These are phyloP conservation scores for bread wheat (Triticum aestivum) DNA, from an alignment of 176 grass and related monocot genomes.

Conservation along the genomic window IWGSC_CS_RefSeq_v2.1 NC_057812.1:424219830-424220329, in stretches of 20 bases:
- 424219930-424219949: constrained; percentile 47
- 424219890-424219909: not conserved
- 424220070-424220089: too few relatives aligned
- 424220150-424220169: too few relatives aligned
- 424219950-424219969: constrained; percentile 18
- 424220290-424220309: not conserved
- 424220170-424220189: too few relatives aligned
- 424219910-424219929: constrained; percentile 32
- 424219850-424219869: not conserved
- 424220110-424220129: too few relatives aligned
- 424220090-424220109: too few relatives aligned
- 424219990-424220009: constrained; percentile 5
- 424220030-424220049: not conserved
- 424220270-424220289: not conserved
- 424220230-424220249: not conserved
- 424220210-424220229: not conserved
- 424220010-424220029: not conserved
- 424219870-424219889: not conserved
- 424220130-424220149: too few relatives aligned
- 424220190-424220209: not conserved
- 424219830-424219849: constrained; percentile 44
- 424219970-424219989: constrained; percentile 55
- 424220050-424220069: too few relatives aligned
- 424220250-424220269: not conserved
- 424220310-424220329: not conserved